Percentiles rank a stretch among this genome's conserved stretches.
These are phyloP conservation scores for Rhizophora apiculata DNA, from an alignment of 345 rosid species.

Conservation along the genomic window DNA sequence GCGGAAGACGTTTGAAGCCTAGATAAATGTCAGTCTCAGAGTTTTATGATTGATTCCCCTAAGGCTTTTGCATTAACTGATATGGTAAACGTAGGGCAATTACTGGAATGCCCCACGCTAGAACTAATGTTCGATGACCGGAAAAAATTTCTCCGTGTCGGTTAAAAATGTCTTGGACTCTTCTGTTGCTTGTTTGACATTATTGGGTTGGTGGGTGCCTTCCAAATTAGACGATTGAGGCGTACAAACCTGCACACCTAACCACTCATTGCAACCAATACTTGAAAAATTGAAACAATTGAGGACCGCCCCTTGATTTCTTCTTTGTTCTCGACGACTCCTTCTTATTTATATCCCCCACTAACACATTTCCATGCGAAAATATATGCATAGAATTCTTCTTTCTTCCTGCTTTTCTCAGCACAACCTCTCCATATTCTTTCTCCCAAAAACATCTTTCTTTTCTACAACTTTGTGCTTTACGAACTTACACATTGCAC, in stretches of 20 bases:
- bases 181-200: slow-evolving; percentile 2
- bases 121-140: not conserved
- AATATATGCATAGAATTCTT: not conserved
- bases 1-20: no score
- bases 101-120: no score
- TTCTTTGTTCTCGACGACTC: slow-evolving; percentile 9
- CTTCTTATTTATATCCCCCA: not conserved
- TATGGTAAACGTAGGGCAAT: not conserved
- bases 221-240: slow-evolving; percentile 5
- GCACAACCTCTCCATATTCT: not conserved
- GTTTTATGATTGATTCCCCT: no score
- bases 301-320: slow-evolving; percentile 42
- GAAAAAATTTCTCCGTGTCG: not conserved
- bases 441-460: not conserved
- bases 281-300: slow-evolving; percentile 24
- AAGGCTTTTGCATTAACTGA: not conserved
- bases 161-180: slow-evolving; percentile 4
- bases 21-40: no score
- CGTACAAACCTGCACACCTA: not conserved
- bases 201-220: slow-evolving; percentile 8
- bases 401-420: not conserved
- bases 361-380: not conserved
- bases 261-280: slow-evolving; percentile 13
- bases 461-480: no score
- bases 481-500: no score